Evolutionary conservation across 2,329 filamentous ascomycete genomes (phyloP).

Genomic region (Fusarium secorum): DNA sequence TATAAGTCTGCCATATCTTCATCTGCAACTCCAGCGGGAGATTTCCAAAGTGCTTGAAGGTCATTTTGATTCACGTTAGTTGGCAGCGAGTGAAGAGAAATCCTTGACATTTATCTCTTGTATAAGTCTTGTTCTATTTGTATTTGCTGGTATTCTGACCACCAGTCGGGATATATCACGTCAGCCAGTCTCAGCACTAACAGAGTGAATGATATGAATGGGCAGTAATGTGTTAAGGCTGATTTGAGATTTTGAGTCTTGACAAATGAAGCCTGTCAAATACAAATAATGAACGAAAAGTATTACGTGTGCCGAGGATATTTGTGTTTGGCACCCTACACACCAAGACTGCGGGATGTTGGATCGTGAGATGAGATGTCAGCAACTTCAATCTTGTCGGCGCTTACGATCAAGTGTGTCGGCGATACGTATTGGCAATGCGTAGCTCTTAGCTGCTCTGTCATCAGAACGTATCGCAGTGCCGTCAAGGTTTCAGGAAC

Average conservation of each 20-base stretch:
- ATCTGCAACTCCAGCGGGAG: constrained; percentile 38
- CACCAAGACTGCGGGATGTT: not conserved
- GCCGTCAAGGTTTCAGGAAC: no score
- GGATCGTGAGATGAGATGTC: not conserved
- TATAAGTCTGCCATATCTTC: constrained; percentile 37
- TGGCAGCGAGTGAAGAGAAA: no score
- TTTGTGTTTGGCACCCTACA: not conserved
- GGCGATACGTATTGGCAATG: not conserved
- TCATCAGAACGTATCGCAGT: not conserved
- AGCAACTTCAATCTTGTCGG: not conserved
- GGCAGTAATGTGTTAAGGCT: not conserved
- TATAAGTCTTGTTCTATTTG: not conserved
- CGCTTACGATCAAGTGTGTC: not conserved
- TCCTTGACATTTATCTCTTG: no score
- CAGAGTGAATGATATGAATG: not conserved
- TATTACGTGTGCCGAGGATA: not conserved
- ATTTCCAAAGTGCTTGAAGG: constrained; percentile 30
- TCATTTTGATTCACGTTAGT: constrained; percentile 10
- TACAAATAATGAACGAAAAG: not conserved
- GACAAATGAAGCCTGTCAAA: not conserved
- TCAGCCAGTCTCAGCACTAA: constrained; percentile 29
- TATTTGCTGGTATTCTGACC: not conserved
- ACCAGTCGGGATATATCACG: not conserved
- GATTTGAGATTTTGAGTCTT: not conserved
- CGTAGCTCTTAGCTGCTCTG: fast-evolving